Conservation (phyloP, 805 yeast genomes). For the Diddensiella transvaalensis region DNA sequence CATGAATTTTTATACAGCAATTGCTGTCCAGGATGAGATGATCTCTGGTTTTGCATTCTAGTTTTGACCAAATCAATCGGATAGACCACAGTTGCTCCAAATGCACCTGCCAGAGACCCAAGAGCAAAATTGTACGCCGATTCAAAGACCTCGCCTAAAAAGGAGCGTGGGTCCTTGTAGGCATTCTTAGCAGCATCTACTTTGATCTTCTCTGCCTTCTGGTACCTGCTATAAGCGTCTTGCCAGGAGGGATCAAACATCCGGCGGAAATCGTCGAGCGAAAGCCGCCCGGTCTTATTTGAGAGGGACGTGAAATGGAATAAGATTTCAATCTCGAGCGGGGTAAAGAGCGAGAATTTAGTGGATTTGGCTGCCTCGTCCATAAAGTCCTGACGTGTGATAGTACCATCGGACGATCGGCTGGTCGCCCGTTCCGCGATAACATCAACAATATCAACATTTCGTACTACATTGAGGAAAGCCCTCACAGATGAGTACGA, state of each 20-base stretch:
- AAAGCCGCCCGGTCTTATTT: conserved; percentile 30
- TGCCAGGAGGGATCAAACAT: conserved; percentile 45
- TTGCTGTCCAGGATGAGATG: conserved; percentile 45
- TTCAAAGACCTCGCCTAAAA: conserved; percentile 65
- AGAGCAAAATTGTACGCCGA: conserved; percentile 81
- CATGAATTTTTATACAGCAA: conserved; percentile 68
- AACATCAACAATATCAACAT: conserved; percentile 39
- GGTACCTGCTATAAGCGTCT: conserved; percentile 34
- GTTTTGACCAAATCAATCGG: conserved; percentile 96
- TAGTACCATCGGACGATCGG: conserved; percentile 33
- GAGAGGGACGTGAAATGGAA: conserved; percentile 39
- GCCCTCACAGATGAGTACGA: conserved; percentile 43
- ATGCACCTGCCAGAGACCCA: conserved; percentile 95
- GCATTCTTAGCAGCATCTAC: conserved; percentile 41
- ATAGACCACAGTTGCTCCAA: conserved; percentile 97
- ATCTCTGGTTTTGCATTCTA: conserved; percentile 93
- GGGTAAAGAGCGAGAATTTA: conserved; percentile 40
- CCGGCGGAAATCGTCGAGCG: conserved; percentile 36
- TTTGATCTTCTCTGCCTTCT: conserved; percentile 31
- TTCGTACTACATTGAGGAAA: conserved; percentile 39
- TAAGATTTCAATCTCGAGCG: conserved; percentile 41
- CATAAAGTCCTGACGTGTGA: conserved; percentile 37
- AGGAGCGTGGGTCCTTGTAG: conserved; percentile 35
- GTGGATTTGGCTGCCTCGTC: conserved; percentile 39
- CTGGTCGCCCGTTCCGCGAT: conserved; percentile 36